These are phyloP conservation scores for Hyphopichia homilentoma DNA, from an alignment of 805 yeast genomes.

Conservation along the genomic window DNA sequence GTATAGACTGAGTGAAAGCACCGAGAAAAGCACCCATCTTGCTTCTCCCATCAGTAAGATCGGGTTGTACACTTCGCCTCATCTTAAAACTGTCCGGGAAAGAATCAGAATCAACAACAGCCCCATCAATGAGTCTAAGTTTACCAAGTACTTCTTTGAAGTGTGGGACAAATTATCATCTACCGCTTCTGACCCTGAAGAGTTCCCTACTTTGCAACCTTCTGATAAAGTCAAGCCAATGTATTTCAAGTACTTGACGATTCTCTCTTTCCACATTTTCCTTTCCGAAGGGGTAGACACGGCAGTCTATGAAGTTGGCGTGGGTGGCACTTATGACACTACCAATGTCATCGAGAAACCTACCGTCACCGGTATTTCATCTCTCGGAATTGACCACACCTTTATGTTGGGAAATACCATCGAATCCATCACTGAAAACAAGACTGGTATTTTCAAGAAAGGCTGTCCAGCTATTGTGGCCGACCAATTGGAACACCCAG, in stretches of 20 bases:
- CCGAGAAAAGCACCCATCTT: slow-evolving; percentile 7
- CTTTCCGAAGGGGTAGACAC: slow-evolving; percentile 85
- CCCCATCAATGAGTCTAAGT: slow-evolving; percentile 76
- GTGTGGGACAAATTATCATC: slow-evolving; percentile 79
- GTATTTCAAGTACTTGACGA: slow-evolving; percentile 86
- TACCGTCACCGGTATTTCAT: slow-evolving; percentile 77
- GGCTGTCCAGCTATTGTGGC: slow-evolving; percentile 64
- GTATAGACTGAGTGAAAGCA: slow-evolving; percentile 38
- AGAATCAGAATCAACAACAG: slow-evolving; percentile 83
- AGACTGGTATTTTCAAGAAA: slow-evolving; percentile 84
- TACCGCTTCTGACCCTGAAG: slow-evolving; percentile 49
- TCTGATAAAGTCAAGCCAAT: slow-evolving; percentile 76
- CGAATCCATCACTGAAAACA: slow-evolving; percentile 92
- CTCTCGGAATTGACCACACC: slow-evolving; percentile 91
- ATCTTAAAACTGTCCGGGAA: slow-evolving; percentile 87
- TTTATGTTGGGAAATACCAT: slow-evolving; percentile 82
- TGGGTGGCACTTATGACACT: slow-evolving; percentile 97
- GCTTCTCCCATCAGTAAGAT: slow-evolving; percentile 48
- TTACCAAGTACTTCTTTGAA: slow-evolving; percentile 88
- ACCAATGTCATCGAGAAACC: slow-evolving; percentile 84
- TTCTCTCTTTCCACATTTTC: slow-evolving; percentile 88
- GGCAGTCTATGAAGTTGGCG: slow-evolving; percentile 96
- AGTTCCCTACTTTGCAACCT: slow-evolving; percentile 67
- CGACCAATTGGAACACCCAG: slow-evolving; percentile 49
- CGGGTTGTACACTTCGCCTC: slow-evolving; percentile 97